phyloP scores from a whole-genome alignment of 2,329 filamentous ascomycete genomes.

The Xylaria sp. region DNA sequence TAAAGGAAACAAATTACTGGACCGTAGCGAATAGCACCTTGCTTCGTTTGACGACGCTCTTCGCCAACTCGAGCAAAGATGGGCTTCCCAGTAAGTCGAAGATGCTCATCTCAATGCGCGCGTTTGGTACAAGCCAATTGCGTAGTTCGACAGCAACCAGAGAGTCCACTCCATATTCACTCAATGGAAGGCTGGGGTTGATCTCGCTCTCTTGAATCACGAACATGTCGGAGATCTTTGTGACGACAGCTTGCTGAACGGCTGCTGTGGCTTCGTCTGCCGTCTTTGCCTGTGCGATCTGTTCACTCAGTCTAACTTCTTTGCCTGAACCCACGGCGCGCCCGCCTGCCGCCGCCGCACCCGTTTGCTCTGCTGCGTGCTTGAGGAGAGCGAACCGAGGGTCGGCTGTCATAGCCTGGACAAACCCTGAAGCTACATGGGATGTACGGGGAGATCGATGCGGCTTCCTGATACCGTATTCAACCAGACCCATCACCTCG shows the following conservation, averaged over 20 bases:
- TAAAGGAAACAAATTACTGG: not conserved
- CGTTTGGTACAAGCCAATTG: slow-evolving; percentile 27
- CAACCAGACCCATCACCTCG: slow-evolving; percentile 15
- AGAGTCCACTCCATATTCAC: slow-evolving; percentile 30
- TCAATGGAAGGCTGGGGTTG: slow-evolving; percentile 3
- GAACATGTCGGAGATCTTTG: slow-evolving; percentile 28
- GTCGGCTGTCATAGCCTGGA: not conserved
- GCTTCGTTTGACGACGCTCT: slow-evolving; percentile 14
- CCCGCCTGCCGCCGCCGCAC: not conserved
- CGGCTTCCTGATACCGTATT: slow-evolving; percentile 9
- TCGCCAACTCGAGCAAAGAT: slow-evolving; percentile 20
- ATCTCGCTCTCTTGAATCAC: slow-evolving; percentile 23
- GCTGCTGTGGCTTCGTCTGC: slow-evolving; percentile 12
- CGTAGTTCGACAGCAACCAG: slow-evolving; percentile 33
- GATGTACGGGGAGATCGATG: not conserved
- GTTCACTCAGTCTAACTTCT: slow-evolving; percentile 5
- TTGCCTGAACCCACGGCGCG: not conserved
- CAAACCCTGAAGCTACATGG: slow-evolving; percentile 7
- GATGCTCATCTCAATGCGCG: slow-evolving; percentile 24
- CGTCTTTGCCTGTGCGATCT: slow-evolving; percentile 16
- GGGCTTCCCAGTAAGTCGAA: slow-evolving; percentile 27
- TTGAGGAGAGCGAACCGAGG: slow-evolving; percentile 13
- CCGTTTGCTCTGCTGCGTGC: not conserved
- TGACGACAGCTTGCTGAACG: slow-evolving; percentile 10
- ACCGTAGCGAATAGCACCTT: slow-evolving; percentile 9